Evolutionary conservation across 2,329 filamentous ascomycete genomes (phyloP).

Genomic region (Fusarium odoratissimum): DNA sequence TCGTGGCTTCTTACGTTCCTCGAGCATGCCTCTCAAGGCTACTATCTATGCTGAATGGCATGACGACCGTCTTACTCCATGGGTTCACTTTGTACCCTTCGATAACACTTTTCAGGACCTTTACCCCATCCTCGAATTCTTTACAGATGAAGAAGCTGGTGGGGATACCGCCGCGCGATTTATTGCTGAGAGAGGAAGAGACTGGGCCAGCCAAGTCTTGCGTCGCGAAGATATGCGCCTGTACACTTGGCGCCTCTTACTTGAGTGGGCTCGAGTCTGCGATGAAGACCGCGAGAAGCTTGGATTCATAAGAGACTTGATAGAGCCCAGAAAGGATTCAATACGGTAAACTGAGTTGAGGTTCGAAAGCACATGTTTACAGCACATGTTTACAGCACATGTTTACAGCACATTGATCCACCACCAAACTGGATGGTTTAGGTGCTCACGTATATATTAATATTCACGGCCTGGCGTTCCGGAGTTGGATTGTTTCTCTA

Average conservation of each 20-base stretch:
- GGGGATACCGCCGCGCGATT: slow-evolving; percentile 67
- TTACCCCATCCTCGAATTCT: slow-evolving; percentile 74
- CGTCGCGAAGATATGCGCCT: slow-evolving; percentile 74
- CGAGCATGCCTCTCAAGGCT: slow-evolving; percentile 74
- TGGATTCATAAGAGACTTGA: slow-evolving; percentile 58
- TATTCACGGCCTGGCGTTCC: slow-evolving; percentile 44
- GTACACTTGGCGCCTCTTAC: slow-evolving; percentile 70
- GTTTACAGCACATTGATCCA: slow-evolving; percentile 17
- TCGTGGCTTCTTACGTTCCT: slow-evolving; percentile 71
- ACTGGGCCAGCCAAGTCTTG: slow-evolving; percentile 71
- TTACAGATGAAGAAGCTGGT: slow-evolving; percentile 61
- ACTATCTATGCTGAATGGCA: slow-evolving; percentile 83
- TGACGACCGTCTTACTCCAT: slow-evolving; percentile 74
- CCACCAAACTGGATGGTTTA: not conserved
- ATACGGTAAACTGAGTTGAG: slow-evolving; percentile 14
- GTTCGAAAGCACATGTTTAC: slow-evolving; percentile 14
- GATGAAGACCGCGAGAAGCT: slow-evolving; percentile 58
- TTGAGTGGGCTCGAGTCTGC: slow-evolving; percentile 67
- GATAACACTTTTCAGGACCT: slow-evolving; percentile 76
- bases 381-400: slow-evolving; percentile 20
- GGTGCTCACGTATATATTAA: slow-evolving; percentile 38
- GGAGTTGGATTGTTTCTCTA: slow-evolving; percentile 31
- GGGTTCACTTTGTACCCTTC: slow-evolving; percentile 79
- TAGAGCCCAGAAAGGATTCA: slow-evolving; percentile 32
- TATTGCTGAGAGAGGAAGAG: slow-evolving; percentile 69